These are phyloP conservation scores for Chenopodium quinoa DNA, from an alignment of 148 eudicot genomes.

Conservation along the genomic window DNA sequence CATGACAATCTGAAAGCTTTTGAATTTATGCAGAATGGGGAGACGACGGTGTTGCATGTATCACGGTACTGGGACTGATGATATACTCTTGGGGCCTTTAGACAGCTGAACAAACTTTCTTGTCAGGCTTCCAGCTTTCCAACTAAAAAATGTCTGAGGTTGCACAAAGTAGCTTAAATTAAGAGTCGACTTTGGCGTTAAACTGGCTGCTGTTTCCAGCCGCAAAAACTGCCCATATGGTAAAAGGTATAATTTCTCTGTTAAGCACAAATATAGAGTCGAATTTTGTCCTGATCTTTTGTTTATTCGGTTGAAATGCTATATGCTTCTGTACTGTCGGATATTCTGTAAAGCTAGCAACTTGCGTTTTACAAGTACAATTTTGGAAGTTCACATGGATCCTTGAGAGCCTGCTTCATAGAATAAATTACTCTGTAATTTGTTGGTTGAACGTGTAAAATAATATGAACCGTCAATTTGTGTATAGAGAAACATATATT, in stretches of 20 bases:
- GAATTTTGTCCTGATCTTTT: constrained; percentile 11
- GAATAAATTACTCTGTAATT: neutral
- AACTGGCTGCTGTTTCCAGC: constrained; percentile 20
- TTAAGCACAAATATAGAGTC: neutral
- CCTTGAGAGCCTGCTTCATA: constrained; percentile 8
- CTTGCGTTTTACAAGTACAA: constrained; percentile 15
- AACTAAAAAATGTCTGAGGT: constrained; percentile 8
- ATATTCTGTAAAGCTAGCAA: constrained; percentile 24
- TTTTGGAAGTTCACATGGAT: constrained; percentile 23
- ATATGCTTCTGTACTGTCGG: constrained; percentile 18
- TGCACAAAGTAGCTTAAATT: constrained; percentile 10
- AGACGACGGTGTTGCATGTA: neutral
- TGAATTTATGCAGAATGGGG: constrained; percentile 1
- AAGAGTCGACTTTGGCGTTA: neutral
- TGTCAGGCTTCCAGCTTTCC: constrained; percentile 20
- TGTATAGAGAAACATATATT: neutral
- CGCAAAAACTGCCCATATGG: constrained; percentile 19
- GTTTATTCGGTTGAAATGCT: neutral
- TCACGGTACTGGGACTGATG: neutral
- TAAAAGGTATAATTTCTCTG: neutral
- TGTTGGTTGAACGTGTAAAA: neutral
- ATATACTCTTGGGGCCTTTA: constrained; percentile 2
- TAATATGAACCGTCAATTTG: neutral
- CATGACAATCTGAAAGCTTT: neutral
- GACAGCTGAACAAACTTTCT: constrained; percentile 10